Percentiles rank a stretch among this genome's conserved stretches.
Evolutionary conservation across 805 yeast species (phyloP).

Genomic region (Kluyveromyces lactis): DNA sequence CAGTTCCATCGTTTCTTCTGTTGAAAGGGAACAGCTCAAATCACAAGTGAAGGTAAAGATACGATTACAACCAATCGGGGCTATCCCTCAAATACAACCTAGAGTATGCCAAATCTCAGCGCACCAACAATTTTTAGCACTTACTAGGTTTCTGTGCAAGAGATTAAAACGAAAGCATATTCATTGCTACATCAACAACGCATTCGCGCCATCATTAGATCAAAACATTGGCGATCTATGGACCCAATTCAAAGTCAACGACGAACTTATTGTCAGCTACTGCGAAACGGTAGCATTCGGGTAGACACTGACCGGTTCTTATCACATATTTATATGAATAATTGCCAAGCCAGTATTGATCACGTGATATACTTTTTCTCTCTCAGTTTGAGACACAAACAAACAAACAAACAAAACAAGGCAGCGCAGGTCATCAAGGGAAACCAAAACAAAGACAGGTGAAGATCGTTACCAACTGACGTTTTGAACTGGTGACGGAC

Average conservation of each 20-base stretch:
- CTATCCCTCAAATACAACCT: conserved; percentile 20
- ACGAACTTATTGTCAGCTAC: conserved; percentile 28
- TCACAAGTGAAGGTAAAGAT: conserved; percentile 11
- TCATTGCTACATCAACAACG: conserved; percentile 28
- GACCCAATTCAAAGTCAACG: conserved; percentile 24
- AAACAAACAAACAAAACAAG: too few relatives aligned
- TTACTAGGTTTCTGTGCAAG: conserved; percentile 16
- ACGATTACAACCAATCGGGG: conserved; percentile 27
- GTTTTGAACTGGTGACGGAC: too few relatives aligned
- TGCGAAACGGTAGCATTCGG: conserved; percentile 31
- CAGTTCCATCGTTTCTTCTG: not conserved
- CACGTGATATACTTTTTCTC: not conserved
- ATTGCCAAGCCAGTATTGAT: not conserved
- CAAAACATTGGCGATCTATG: conserved; percentile 27
- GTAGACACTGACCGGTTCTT: conserved; percentile 5
- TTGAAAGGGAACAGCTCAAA: not conserved
- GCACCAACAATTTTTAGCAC: conserved; percentile 21
- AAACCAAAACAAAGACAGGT: too few relatives aligned
- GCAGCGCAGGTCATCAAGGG: too few relatives aligned
- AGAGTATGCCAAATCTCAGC: conserved; percentile 22
- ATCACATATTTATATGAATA: not conserved
- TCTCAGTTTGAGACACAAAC: too few relatives aligned
- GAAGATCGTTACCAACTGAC: too few relatives aligned
- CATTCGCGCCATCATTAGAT: conserved; percentile 31
- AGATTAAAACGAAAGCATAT: conserved; percentile 18